Evolutionary conservation across 1,284 basidiomycete species (phyloP), one percentile per base, ranked within the genome.

Genomic region (Cutaneotrichosporon sp.): DNA sequence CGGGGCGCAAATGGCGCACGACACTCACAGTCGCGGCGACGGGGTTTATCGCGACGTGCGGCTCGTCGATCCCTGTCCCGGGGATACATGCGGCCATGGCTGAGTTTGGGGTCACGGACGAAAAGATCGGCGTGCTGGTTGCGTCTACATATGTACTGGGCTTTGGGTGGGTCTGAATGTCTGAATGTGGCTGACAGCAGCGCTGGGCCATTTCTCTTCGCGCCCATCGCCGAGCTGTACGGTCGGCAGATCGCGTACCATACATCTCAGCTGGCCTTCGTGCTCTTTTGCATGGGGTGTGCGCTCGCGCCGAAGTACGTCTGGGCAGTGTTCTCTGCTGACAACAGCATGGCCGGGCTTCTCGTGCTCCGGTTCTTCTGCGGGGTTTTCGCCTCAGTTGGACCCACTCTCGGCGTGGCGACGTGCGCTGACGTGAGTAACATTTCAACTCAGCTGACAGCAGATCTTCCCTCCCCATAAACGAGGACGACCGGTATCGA

Each of bases 181-280:
- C 5, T 7, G 2, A 29, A 19, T 12, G 42, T 33, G 19, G 20
- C 61, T 65, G 4, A 57, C 64, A 8, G 2, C 44, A 70, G 69
- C 10, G 50, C 57, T 8, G 77, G 77, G 0, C 77, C 77, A 1
- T 79, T 79, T 60, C 33, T 78, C 9, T 75, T 78, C 45, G 75
- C 77, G 0, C 77, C 77, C 0, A 70, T 76, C 10, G 68, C 67
- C 5, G 77, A 79, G 63, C 68, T 78, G 16, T 75, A 73, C 29
- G 77, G 77, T 4, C 56, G 77, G 0, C 75, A 75, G 50, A 59
- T 66, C 0, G 75, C 76, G 0, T 79, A 78, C 52, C 53, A 65
- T 9, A 55, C 54, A 20, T 61, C 57, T 32, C 64, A 68, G 44
- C 22, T 55, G 0, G 49, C 66, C 12, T 76, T 71, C 48, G 59